Conservation (phyloP, 305 asterid species). For the Fraxinus dipetala region DNA sequence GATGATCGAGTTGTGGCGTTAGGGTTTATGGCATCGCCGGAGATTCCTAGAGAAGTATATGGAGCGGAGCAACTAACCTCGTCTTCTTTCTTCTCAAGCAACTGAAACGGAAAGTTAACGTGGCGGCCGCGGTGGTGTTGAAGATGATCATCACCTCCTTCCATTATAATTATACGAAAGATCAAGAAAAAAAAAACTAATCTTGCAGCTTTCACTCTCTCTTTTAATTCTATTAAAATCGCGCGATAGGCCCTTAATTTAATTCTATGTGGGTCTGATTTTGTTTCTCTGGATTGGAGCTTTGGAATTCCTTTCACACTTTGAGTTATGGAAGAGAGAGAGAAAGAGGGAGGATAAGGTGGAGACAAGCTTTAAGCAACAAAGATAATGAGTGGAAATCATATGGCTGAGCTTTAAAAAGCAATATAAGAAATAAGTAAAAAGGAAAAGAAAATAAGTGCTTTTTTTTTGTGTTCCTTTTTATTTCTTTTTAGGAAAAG, state of each 20-base stretch:
- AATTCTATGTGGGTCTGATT: slow-evolving; percentile 22
- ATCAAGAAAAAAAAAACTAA: slow-evolving; percentile 12
- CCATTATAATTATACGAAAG: slow-evolving; percentile 45
- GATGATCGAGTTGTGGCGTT: slow-evolving; percentile 26
- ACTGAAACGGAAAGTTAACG: slow-evolving; percentile 46
- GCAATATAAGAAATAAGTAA: slow-evolving; percentile 29
- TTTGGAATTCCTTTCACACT: slow-evolving; percentile 45
- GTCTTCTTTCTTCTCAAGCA: slow-evolving; percentile 52
- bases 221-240: slow-evolving; percentile 2
- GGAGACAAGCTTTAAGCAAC: slow-evolving; percentile 79
- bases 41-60: slow-evolving; percentile 50
- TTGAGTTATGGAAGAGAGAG: slow-evolving; percentile 35
- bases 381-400: slow-evolving; percentile 95
- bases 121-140: slow-evolving; percentile 32
- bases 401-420: slow-evolving; percentile 76
- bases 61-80: slow-evolving; percentile 26
- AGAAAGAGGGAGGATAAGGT: slow-evolving; percentile 33
- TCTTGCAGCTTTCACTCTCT: slow-evolving; percentile 15
- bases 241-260: slow-evolving; percentile 10
- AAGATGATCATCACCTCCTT: slow-evolving; percentile 68
- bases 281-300: slow-evolving; percentile 29
- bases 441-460: slow-evolving; percentile 42
- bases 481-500: slow-evolving; percentile 40
- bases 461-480: slow-evolving; percentile 49
- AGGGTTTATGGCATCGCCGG: slow-evolving; percentile 35